These are phyloP conservation scores for Choricystis sp. DNA, from an alignment of 139 green algal species.

Conservation along the genomic window DNA sequence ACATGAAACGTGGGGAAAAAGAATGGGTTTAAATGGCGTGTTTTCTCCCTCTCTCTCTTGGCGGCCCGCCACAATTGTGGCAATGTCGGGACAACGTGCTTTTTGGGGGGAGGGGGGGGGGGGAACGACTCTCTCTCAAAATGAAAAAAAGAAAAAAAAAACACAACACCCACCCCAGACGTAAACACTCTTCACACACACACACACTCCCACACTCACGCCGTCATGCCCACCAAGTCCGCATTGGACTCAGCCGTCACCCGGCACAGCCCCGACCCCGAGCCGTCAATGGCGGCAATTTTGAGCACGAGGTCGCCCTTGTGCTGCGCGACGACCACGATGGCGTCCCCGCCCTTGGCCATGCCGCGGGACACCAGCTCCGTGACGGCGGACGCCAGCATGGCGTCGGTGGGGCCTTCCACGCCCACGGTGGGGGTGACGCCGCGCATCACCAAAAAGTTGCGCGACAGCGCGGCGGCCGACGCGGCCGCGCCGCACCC, in stretches of 20 bases:
- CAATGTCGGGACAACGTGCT: no score
- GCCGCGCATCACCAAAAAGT: slow-evolving; percentile 26
- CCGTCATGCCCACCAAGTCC: neutral
- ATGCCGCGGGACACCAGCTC: slow-evolving; percentile 12
- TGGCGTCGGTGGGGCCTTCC: slow-evolving; percentile 16
- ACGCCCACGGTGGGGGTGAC: neutral
- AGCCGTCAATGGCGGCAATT: neutral
- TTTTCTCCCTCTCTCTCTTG: no score
- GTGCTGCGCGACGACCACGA: slow-evolving; percentile 47
- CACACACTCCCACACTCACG: neutral
- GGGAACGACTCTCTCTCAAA: no score
- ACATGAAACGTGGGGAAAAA: no score
- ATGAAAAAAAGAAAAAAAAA: neutral
- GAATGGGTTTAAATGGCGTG: no score
- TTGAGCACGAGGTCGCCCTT: slow-evolving; percentile 31
- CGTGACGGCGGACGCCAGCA: slow-evolving; percentile 31
- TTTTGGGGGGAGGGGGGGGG: no score
- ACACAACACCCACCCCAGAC: neutral
- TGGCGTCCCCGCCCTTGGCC: slow-evolving; percentile 39
- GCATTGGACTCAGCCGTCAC: neutral
- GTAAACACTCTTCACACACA: neutral
- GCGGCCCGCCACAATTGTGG: no score
- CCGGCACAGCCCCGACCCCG: neutral
- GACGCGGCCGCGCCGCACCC: neutral
- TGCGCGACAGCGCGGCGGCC: slow-evolving; percentile 18